Percentiles rank a stretch among this genome's conserved stretches.
These are phyloP conservation scores for Cylindrodendrum hubeiense DNA, from an alignment of 2,329 filamentous ascomycete genomes.

Conservation along the genomic window DNA sequence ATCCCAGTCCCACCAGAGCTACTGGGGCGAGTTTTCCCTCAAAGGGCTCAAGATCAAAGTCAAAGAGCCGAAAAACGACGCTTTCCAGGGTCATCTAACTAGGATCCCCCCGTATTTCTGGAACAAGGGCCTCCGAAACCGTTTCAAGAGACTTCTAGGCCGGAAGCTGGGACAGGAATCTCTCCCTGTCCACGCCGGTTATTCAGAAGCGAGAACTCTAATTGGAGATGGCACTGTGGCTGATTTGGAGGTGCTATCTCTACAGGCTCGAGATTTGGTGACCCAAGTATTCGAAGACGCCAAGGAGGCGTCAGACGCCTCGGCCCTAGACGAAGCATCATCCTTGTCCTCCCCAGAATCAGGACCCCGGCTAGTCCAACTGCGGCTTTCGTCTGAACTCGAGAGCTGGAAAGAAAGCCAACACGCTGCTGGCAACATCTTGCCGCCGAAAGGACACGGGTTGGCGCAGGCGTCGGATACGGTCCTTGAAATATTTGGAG, in stretches of 20 bases:
- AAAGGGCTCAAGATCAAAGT: slow-evolving; percentile 38
- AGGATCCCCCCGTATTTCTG: slow-evolving; percentile 35
- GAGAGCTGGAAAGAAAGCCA: slow-evolving; percentile 36
- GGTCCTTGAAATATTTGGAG: slow-evolving; percentile 29
- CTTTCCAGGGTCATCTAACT: slow-evolving; percentile 15
- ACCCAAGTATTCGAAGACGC: slow-evolving; percentile 35
- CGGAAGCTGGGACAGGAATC: slow-evolving; percentile 6
- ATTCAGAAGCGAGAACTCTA: slow-evolving; percentile 36
- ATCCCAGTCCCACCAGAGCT: slow-evolving; percentile 35
- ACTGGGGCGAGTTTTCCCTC: slow-evolving; percentile 41
- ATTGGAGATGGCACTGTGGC: slow-evolving; percentile 32
- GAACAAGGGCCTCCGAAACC: slow-evolving; percentile 36
- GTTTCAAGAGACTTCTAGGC: slow-evolving; percentile 29
- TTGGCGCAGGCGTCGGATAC: slow-evolving; percentile 31
- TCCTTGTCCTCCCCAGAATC: slow-evolving; percentile 25
- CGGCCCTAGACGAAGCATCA: slow-evolving; percentile 10
- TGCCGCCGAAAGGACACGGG: slow-evolving; percentile 37
- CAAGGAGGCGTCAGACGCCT: slow-evolving; percentile 27
- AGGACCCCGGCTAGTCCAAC: slow-evolving; percentile 26
- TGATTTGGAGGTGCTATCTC: slow-evolving; percentile 31
- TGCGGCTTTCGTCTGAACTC: slow-evolving; percentile 36
- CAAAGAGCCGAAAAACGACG: slow-evolving; percentile 19
- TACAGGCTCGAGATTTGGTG: slow-evolving; percentile 33
- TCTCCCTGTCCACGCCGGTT: slow-evolving; percentile 27
- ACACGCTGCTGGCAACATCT: slow-evolving; percentile 34